Percentiles rank a stretch among this genome's conserved stretches.
phyloP scores from a whole-genome alignment of 2,329 filamentous ascomycete species.

The Botrytis porri region DNA sequence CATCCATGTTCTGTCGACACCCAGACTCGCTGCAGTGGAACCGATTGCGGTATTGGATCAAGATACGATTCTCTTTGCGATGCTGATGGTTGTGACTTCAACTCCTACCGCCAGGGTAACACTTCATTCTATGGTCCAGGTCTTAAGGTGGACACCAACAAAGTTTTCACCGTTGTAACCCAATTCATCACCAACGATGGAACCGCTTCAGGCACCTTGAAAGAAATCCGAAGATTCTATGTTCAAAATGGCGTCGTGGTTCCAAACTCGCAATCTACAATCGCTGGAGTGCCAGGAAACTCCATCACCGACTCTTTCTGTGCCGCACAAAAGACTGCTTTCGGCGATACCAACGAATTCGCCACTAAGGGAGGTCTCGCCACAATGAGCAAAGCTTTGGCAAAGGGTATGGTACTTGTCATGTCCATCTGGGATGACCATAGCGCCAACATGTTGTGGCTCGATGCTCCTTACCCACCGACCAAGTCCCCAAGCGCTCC shows the following conservation, averaged over 20 bases:
- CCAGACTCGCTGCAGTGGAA: slow-evolving; percentile 45
- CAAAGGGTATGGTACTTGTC: slow-evolving; percentile 59
- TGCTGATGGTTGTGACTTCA: slow-evolving; percentile 61
- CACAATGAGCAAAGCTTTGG: slow-evolving; percentile 53
- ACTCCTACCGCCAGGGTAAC: slow-evolving; percentile 58
- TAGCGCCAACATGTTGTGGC: slow-evolving; percentile 69
- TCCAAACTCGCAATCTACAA: slow-evolving; percentile 47
- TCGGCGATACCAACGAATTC: slow-evolving; percentile 55
- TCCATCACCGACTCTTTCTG: slow-evolving; percentile 58
- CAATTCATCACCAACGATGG: slow-evolving; percentile 55
- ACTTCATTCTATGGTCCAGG: slow-evolving; percentile 54
- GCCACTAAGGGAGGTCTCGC: slow-evolving; percentile 53
- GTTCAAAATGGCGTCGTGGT: slow-evolving; percentile 54
- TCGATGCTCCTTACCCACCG: slow-evolving; percentile 65
- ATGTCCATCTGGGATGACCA: slow-evolving; percentile 59
- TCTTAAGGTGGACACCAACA: slow-evolving; percentile 50
- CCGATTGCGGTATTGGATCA: slow-evolving; percentile 45
- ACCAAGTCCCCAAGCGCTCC: slow-evolving; percentile 42
- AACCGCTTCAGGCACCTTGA: slow-evolving; percentile 50
- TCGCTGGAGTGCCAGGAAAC: slow-evolving; percentile 49
- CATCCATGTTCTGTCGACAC: slow-evolving; percentile 52
- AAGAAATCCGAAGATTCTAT: slow-evolving; percentile 55
- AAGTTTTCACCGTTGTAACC: slow-evolving; percentile 56
- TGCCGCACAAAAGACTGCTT: slow-evolving; percentile 52
- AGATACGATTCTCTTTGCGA: slow-evolving; percentile 57